Base-by-base conservation (phyloP, 2,329 filamentous ascomycete species). In the Keithomyces neogunnii region DNA sequence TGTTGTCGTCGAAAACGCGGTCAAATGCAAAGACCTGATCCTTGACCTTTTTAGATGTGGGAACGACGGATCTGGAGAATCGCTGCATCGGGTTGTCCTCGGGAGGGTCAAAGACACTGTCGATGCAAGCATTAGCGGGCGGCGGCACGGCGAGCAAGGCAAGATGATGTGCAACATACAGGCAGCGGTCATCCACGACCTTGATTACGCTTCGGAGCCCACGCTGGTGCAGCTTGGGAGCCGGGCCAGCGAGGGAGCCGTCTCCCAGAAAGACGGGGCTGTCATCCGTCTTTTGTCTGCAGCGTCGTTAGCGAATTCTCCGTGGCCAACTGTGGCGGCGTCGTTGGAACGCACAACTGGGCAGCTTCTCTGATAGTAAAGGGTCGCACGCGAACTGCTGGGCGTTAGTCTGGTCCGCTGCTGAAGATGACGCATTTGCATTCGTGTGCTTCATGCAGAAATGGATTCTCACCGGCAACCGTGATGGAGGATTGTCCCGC, bases 21-120 rank as follows among this genome's bases (percentile, higher is more conserved):
- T 99, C 93, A 71, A 99, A 99, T 48, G 86, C 91, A 62, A 99
- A 99, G 3, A 93, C 93, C 68, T 96, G 91, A 66, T 99, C 95
- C 67, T 99, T 99, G 62, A 93, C 88, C 60, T 90, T 87, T 70
- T 95, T 97, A 51, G 91, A 90, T 50, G 84, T 81, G 1, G 86
- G 85, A 8, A 95, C 80, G 9, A 95, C 85, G 2, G 86, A 89
- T 65, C 85, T 80, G 32, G 87, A 86, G 68, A 96, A 95, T 59
- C 86, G 86, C 55, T 95, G 89, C 7, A 97, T 84, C 0, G 91
- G 88, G 62, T 84, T 95, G 65, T 97, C 91, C 69, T 99, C 93
- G 42, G 93, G 93, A 6, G 93, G 93, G 61, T 99, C 93, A 67
- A 99, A 99, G 33, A 99, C 85, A 66, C 93, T 97, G 65, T 11